Conservation (phyloP, 2,329 filamentous ascomycete genomes). For the Curvularia sp. region DNA sequence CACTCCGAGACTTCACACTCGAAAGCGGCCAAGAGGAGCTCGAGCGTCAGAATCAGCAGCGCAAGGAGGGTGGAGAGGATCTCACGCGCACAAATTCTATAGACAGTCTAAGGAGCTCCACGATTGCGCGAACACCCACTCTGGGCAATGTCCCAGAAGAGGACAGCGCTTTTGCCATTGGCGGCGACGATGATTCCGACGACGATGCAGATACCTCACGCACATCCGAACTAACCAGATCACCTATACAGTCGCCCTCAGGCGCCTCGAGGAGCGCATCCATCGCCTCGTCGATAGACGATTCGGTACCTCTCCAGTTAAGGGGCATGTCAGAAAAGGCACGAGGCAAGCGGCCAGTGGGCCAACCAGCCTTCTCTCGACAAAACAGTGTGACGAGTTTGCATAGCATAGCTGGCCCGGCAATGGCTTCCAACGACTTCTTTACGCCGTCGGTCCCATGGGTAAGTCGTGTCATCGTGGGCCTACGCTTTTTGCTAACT, state of each 20-base stretch:
- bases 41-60: conserved; percentile 75
- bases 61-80: conserved; percentile 63
- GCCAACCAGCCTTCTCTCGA: conserved; percentile 80
- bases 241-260: conserved; percentile 41
- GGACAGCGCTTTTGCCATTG: conserved; percentile 84
- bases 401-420: conserved; percentile 67
- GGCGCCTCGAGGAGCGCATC: conserved; percentile 68
- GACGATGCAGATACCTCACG: conserved; percentile 65
- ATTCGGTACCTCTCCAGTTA: conserved; percentile 81
- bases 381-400: conserved; percentile 90
- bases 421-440: conserved; percentile 62
- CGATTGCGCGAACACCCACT: conserved; percentile 62
- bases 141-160: conserved; percentile 77
- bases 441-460: conserved; percentile 84
- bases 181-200: conserved; percentile 76
- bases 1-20: conserved; percentile 83
- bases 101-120: conserved; percentile 72
- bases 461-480: conserved; percentile 56
- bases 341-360: conserved; percentile 91
- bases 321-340: conserved; percentile 98
- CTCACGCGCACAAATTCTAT: conserved; percentile 65
- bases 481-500: conserved; percentile 39
- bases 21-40: conserved; percentile 93
- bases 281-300: conserved; percentile 71
- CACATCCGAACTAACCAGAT: conserved; percentile 48